phyloP scores from a whole-genome alignment of 2,329 filamentous ascomycete species.

The Fusarium sp. region DNA sequence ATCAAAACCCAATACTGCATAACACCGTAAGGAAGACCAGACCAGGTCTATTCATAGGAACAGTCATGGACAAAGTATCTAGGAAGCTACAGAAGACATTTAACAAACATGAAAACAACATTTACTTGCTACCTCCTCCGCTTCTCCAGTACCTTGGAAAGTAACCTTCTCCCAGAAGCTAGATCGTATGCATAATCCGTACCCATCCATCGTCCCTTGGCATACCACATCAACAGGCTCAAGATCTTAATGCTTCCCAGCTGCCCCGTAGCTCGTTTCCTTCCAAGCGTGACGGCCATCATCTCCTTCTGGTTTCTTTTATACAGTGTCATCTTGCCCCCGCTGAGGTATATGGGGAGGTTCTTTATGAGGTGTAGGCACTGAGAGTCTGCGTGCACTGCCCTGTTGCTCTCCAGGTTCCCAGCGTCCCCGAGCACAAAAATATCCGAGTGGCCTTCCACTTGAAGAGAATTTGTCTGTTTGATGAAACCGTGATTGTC shows the following conservation, averaged over 20 bases:
- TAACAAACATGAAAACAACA: no score
- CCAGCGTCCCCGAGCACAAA: background rate
- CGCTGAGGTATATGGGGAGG: background rate
- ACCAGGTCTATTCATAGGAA: no score
- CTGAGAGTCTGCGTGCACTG: background rate
- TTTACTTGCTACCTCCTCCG: background rate
- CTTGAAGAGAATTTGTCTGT: background rate
- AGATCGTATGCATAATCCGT: background rate
- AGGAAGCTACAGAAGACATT: no score
- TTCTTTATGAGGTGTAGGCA: background rate
- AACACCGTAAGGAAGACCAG: no score
- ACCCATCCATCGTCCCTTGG: background rate
- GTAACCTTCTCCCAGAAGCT: background rate
- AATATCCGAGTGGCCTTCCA: background rate
- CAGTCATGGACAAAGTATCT: no score
- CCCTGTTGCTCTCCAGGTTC: background rate
- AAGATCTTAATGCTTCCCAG: background rate
- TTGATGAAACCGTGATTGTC: background rate
- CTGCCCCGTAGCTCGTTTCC: background rate
- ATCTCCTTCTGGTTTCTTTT: background rate
- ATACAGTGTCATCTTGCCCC: background rate
- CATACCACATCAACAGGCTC: background rate
- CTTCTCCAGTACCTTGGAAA: background rate
- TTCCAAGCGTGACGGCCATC: background rate
- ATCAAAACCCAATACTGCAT: no score